Conservation (phyloP, 805 yeast genomes). For the Yamadazyma philogaea region DNA sequence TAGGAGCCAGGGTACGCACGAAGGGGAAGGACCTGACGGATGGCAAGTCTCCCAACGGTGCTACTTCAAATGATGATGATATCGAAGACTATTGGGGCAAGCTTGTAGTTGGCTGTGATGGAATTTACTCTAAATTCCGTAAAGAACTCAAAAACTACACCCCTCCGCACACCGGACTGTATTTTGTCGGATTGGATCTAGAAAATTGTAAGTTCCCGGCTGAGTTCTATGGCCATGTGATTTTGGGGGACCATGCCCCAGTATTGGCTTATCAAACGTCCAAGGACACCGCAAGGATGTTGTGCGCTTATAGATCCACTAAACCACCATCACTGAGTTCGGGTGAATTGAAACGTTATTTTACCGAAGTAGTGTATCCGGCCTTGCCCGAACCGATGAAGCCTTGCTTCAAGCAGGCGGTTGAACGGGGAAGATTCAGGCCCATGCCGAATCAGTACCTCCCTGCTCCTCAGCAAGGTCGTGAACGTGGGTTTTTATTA, state of each 20-base stretch:
- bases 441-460: slow-evolving; percentile 94
- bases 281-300: slow-evolving; percentile 75
- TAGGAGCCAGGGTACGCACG: slow-evolving; percentile 72
- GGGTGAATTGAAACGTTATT: slow-evolving; percentile 58
- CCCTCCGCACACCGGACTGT: slow-evolving; percentile 70
- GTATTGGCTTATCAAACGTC: slow-evolving; percentile 85
- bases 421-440: slow-evolving; percentile 54
- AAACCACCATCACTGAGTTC: slow-evolving; percentile 65
- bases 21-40: slow-evolving; percentile 28
- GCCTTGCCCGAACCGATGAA: slow-evolving; percentile 60
- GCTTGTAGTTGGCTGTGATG: slow-evolving; percentile 81
- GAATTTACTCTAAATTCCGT: slow-evolving; percentile 90
- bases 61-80: no score
- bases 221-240: slow-evolving; percentile 82
- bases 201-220: slow-evolving; percentile 72
- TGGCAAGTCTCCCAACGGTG: no score
- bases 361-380: slow-evolving; percentile 60
- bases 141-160: slow-evolving; percentile 60
- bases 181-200: slow-evolving; percentile 82
- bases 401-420: slow-evolving; percentile 68
- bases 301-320: slow-evolving; percentile 78
- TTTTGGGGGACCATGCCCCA: slow-evolving; percentile 84
- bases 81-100: slow-evolving; percentile 46
- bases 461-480: slow-evolving; percentile 67
- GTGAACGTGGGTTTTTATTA: slow-evolving; percentile 67